Evolutionary conservation across 2,329 filamentous ascomycete genomes (phyloP).

Genomic region (Neopestalotiopsis sp.): DNA sequence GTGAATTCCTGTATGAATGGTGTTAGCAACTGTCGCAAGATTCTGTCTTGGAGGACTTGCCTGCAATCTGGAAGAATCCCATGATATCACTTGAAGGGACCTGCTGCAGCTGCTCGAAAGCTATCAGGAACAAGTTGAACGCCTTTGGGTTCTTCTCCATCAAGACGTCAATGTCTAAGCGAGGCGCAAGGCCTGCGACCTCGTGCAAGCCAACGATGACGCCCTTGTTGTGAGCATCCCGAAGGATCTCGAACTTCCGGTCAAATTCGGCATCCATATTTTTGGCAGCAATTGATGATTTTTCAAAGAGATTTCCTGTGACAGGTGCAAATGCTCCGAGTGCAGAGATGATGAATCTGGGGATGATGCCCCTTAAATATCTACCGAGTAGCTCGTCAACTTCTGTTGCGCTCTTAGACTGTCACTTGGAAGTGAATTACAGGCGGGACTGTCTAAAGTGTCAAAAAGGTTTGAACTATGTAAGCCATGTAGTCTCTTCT

Average conservation of each 20-base stretch:
- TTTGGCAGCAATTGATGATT: neutral
- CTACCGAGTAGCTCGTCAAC: too few species aligned
- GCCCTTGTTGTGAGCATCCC: neutral
- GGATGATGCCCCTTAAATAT: too few species aligned
- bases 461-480: too few species aligned
- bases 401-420: too few species aligned
- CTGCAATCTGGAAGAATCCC: conserved; percentile 8
- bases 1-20: neutral
- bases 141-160: neutral
- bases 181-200: neutral
- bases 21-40: neutral
- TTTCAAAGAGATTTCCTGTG: too few species aligned
- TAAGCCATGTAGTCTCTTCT: too few species aligned
- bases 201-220: neutral
- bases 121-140: conserved; percentile 9
- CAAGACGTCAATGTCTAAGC: conserved; percentile 6
- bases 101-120: neutral
- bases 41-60: neutral
- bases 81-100: neutral
- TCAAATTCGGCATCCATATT: conserved; percentile 5
- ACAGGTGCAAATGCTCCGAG: too few species aligned
- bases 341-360: too few species aligned
- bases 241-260: neutral
- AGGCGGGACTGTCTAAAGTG: too few species aligned
- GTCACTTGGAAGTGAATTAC: too few species aligned